These are phyloP conservation scores for Microascus cirrosus DNA, from an alignment of 2,329 filamentous ascomycete genomes.

Conservation along the genomic window DNA sequence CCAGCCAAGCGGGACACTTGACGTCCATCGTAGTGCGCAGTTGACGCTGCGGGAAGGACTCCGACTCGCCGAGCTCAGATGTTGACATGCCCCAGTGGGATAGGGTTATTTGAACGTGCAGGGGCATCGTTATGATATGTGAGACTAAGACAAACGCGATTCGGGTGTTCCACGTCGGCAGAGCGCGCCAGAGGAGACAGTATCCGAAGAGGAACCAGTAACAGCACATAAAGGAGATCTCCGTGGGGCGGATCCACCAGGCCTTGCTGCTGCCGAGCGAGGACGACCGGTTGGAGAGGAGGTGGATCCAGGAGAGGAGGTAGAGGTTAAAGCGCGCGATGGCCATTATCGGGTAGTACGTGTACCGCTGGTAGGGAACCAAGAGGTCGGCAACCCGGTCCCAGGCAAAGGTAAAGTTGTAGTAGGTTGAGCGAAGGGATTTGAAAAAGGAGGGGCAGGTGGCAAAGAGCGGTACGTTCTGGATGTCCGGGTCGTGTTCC, in stretches of 20 bases:
- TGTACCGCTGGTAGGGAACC: conserved; percentile 51
- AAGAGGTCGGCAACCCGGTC: conserved; percentile 48
- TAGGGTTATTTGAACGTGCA: conserved; percentile 63
- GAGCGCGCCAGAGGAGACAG: conserved; percentile 45
- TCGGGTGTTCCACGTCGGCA: conserved; percentile 47
- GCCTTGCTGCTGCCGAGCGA: conserved; percentile 44
- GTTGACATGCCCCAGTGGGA: conserved; percentile 65
- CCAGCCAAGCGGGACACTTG: conserved; percentile 60
- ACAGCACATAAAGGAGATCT: conserved; percentile 49
- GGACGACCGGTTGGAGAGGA: conserved; percentile 43
- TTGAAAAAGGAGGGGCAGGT: conserved; percentile 55
- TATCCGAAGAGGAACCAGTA: conserved; percentile 63
- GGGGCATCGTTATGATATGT: conserved; percentile 54
- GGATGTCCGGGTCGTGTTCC: conserved; percentile 48
- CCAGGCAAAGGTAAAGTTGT: conserved; percentile 53
- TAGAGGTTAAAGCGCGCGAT: conserved; percentile 66
- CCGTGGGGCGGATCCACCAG: conserved; percentile 57
- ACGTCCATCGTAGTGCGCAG: conserved; percentile 65
- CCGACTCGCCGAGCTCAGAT: conserved; percentile 48
- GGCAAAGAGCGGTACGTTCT: conserved; percentile 60
- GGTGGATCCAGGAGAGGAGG: conserved; percentile 53
- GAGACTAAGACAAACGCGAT: conserved; percentile 52
- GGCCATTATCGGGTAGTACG: conserved; percentile 58
- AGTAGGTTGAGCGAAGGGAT: conserved; percentile 53
- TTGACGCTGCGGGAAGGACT: conserved; percentile 60